These are phyloP conservation scores for Nakaseomyces glabratus DNA, from an alignment of 1,139 yeast genomes.

Conservation along the genomic window DNA sequence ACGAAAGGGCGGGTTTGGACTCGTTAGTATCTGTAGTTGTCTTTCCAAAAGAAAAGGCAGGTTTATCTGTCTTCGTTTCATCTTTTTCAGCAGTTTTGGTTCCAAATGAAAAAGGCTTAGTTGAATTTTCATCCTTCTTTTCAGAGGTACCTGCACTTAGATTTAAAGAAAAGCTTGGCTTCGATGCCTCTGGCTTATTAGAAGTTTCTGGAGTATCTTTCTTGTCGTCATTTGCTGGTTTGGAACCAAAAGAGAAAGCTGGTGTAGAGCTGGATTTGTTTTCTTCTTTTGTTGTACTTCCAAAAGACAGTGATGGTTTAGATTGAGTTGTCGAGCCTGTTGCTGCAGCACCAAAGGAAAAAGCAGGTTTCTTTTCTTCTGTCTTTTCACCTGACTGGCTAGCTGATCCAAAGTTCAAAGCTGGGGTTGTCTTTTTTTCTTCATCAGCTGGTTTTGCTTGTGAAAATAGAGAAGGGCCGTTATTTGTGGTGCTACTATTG, in stretches of 20 bases:
- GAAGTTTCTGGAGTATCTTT: constrained; percentile 2
- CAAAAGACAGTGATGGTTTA: constrained; percentile 24
- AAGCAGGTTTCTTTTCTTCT: constrained; percentile 11
- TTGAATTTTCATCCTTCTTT: constrained; percentile 12
- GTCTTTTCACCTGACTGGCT: constrained; percentile 12
- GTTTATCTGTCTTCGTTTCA: constrained; percentile 11
- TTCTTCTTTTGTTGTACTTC: constrained; percentile 16
- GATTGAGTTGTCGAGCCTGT: too few relatives aligned
- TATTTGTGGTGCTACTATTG: constrained; percentile 11
- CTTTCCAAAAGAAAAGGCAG: constrained; percentile 9
- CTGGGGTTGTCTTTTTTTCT: constrained; percentile 7
- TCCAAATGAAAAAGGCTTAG: constrained; percentile 22
- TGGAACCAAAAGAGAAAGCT: constrained; percentile 19
- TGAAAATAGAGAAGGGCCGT: too few relatives aligned
- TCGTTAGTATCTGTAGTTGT: constrained; percentile 9
- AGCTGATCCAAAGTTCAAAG: constrained; percentile 5
- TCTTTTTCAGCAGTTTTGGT: constrained; percentile 12
- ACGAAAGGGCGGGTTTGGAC: constrained; percentile 26
- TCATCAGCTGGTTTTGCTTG: too few relatives aligned
- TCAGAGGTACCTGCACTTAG: constrained; percentile 10
- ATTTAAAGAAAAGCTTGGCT: constrained; percentile 11
- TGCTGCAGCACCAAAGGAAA: too few relatives aligned
- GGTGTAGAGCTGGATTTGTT: constrained; percentile 10
- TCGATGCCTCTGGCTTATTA: constrained; percentile 15
- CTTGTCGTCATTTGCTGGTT: constrained; percentile 21